Evolutionary conservation across 345 rosid genomes (phyloP), one percentile per base, ranked within the genome.

Genomic region (Luvunga scandens): DNA sequence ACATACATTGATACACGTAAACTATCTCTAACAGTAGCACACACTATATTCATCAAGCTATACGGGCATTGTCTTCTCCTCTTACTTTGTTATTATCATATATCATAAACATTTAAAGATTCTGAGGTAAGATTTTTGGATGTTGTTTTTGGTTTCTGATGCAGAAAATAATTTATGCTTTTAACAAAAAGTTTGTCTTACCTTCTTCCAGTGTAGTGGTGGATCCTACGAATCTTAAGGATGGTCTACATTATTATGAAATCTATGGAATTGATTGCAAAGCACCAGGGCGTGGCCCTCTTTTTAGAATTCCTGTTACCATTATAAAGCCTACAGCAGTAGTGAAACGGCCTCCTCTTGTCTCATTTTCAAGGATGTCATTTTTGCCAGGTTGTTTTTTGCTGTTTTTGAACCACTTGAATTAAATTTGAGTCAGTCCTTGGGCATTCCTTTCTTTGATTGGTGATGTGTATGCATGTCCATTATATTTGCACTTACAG

Each of bases 221-320:
- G 85, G 97, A 96, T 88, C 98, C 98, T 76, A 86, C 94, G 77
- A 92, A 83, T 85, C 92, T 94, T 57, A 84, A 79, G 78, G 89
- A 84, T 69, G 99, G 98, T 83, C 91, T 93, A 66, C 98, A 92
- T 81, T 96, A 94, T 82, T 91, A 83, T 85, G 98, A 94, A 91
- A 91, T 94, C 62, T 88, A 86, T 84, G 99, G 97, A 53, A 81
- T 94, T 89, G 99, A 96, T 84, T 94, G 95, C 89, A 92, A 89
- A 89, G 92, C 95, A 25, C 95, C 97, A 75, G 87, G 92, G 94
- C 95, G 94, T 69, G 99, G 99, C 69, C 90, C 95, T 70, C 82
- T 96, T 85, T 94, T 96, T 87, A 90, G 92, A 88, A 89, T 94
- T 73, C 95, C 98, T 42, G 83, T 93, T 61, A 94, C 99, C 24